phyloP scores from a whole-genome alignment of 768 basidiomycete species.

The Cyclocybe aegerita region DNA sequence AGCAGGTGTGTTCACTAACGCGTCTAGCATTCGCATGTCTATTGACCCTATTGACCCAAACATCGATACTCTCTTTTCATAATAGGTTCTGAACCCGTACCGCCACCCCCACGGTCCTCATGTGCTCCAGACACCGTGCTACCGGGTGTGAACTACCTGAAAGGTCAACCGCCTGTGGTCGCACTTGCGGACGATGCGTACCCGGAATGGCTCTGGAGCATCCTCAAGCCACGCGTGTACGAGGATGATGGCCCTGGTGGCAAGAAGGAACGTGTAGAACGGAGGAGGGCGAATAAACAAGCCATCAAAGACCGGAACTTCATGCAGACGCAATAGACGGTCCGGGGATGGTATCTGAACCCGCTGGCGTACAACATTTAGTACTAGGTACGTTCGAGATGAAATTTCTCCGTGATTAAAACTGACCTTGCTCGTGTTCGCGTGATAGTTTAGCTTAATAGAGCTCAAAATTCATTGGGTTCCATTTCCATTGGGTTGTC shows the following conservation, averaged over 20 bases:
- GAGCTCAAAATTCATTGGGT: too few species aligned
- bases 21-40: too few species aligned
- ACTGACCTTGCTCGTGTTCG: too few species aligned
- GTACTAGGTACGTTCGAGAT: too few species aligned
- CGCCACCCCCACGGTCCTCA: constrained; percentile 46
- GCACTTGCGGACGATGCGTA: constrained; percentile 83
- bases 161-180: constrained; percentile 74
- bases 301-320: constrained; percentile 82
- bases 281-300: constrained; percentile 63
- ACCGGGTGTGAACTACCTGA: constrained; percentile 81
- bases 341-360: too few species aligned
- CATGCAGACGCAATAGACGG: constrained; percentile 70
- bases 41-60: too few species aligned
- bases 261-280: constrained; percentile 52
- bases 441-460: too few species aligned
- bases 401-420: too few species aligned
- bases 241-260: constrained; percentile 78
- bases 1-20: too few species aligned
- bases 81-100: background rate
- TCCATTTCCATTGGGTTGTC: too few species aligned
- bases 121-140: constrained; percentile 74
- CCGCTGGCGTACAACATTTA: too few species aligned
- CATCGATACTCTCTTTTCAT: too few species aligned
- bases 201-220: constrained; percentile 86
- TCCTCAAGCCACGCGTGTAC: constrained; percentile 58